These are phyloP conservation scores for Sarocladiaceae sp. DNA, from an alignment of 2,329 filamentous ascomycete genomes.

Conservation along the genomic window DNA sequence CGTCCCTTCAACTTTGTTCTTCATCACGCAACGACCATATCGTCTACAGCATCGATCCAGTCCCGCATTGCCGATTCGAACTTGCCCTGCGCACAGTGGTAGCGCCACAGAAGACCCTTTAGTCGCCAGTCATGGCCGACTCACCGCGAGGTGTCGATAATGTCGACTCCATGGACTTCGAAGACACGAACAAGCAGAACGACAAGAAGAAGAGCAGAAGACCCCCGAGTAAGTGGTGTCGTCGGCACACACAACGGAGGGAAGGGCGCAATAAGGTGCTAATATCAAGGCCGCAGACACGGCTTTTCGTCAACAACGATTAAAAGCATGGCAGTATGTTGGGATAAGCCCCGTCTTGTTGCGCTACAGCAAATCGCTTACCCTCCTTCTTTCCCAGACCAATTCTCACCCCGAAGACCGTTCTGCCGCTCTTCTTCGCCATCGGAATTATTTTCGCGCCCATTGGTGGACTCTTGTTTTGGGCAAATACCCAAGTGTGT, in stretches of 20 bases:
- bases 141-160: constrained; percentile 36
- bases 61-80: background rate
- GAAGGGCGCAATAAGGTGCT: constrained; percentile 11
- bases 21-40: background rate
- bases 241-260: background rate
- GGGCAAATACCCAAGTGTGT: constrained; percentile 71
- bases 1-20: background rate
- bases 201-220: constrained; percentile 87
- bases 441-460: constrained; percentile 90
- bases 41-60: too few relatives aligned
- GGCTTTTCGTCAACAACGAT: constrained; percentile 89
- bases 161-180: constrained; percentile 48
- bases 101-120: background rate
- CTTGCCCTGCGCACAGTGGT: too few relatives aligned
- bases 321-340: constrained; percentile 97
- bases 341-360: constrained; percentile 4
- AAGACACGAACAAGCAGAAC: constrained; percentile 47
- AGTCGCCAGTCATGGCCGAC: constrained; percentile 36
- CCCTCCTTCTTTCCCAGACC: constrained; percentile 55
- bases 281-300: constrained; percentile 58
- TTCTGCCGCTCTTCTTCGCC: constrained; percentile 82
- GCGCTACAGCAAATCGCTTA: constrained; percentile 28
- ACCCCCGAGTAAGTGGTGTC: constrained; percentile 67
- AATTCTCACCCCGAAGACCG: constrained; percentile 91
- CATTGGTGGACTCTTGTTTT: constrained; percentile 80